Base-by-base conservation (phyloP, 805 yeast species). In the Cyberlindnera maritima region DNA sequence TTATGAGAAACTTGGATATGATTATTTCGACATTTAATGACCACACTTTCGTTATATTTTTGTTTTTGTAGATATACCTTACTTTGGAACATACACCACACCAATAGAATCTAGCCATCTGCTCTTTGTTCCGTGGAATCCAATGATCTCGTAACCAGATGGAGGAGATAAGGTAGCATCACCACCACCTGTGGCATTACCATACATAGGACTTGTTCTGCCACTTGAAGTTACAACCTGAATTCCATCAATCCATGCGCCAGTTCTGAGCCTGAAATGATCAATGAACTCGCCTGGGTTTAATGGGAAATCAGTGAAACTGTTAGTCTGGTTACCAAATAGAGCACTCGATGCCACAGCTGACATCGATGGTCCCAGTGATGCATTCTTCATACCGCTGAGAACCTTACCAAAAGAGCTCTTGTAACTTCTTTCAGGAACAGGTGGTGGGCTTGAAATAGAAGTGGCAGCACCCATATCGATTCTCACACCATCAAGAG, bases 241-340 rank as follows among this genome's bases (percentile, higher is more conserved):
- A 19, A 88, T 69, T 1, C 85, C 96, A 70, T 94, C 98, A 5
- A 94, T 71, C 97, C 98, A 94, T 2, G 74, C 81, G 11, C 98
- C 98, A 36, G 80, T 72, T 53, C 96, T 73, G 39, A 89, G 67
- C 36, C 75, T 72, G 45, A 91, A 68, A 21, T 83, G 85, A 3
- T 71, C 62, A 8, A 92, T 68, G 10, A 54, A 48, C 60, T 92
- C 96, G 39, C 81, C 87, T 0, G 62, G 63, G 3, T 69, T 68
- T n/a, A 90, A 57, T 1, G 60, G 62, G 48, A 84, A 76, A 49
- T 84, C 90, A 0, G 81, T 59, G 51, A 72, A 82, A 48, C 77
- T 71, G 10, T 55, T 54, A 6, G 76, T 82, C 46, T 71, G 68
- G 21, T 78, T 77, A 4, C 92, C 94, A 42, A 81, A 68, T 12